Conservation (phyloP, 352 stramenopile genomes). For the Phytophthora idaei region DNA sequence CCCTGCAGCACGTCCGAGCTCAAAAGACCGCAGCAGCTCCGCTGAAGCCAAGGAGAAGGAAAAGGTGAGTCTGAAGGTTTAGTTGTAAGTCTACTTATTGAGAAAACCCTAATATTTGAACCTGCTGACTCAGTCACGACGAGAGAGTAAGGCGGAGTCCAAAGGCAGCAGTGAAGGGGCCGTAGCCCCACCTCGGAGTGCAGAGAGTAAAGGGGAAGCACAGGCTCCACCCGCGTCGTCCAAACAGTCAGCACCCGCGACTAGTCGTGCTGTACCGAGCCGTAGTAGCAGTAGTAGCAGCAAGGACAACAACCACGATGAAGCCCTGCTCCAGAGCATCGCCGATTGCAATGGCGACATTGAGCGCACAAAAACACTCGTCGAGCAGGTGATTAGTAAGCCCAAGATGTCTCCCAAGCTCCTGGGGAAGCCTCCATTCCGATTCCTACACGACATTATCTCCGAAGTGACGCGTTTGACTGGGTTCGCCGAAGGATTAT, state of each 20-base stretch:
- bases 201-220: conserved; percentile 49
- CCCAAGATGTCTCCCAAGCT: conserved; percentile 88
- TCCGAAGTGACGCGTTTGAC: conserved; percentile 81
- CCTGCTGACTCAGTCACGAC: conserved; percentile 29
- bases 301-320: conserved; percentile 46
- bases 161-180: conserved; percentile 33
- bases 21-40: conserved; percentile 55
- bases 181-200: conserved; percentile 23
- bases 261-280: conserved; percentile 44
- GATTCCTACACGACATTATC: conserved; percentile 88
- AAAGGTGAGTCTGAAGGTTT: conserved; percentile 24
- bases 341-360: conserved; percentile 78
- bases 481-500: conserved; percentile 87
- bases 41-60: conserved; percentile 67
- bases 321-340: conserved; percentile 60
- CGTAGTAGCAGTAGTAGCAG: conserved; percentile 14
- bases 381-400: conserved; percentile 84
- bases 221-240: conserved; percentile 35
- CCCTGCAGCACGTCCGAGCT: conserved; percentile 32
- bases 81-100: neutral
- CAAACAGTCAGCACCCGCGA: conserved; percentile 23
- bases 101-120: neutral
- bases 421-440: conserved; percentile 86
- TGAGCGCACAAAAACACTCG: conserved; percentile 72
- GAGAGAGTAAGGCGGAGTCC: conserved; percentile 36